phyloP scores from a whole-genome alignment of 768 basidiomycete species.

The Mycena capillaripes region DNA sequence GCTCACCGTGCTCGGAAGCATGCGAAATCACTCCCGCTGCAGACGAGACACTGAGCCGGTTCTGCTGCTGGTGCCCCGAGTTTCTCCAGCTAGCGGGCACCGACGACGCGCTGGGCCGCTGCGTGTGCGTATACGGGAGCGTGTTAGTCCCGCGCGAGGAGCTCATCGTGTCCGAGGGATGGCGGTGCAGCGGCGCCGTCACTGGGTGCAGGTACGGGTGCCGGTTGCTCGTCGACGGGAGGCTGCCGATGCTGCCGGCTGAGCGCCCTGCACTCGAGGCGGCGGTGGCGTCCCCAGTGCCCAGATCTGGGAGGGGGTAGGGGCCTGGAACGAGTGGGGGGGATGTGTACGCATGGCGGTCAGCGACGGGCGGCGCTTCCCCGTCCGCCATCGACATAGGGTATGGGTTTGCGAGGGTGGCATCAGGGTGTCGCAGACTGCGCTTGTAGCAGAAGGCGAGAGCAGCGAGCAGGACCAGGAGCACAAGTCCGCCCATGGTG shows the following conservation, averaged over 20 bases:
- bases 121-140: conserved; percentile 44
- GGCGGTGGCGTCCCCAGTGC: too few species aligned
- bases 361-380: neutral
- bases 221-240: too few species aligned
- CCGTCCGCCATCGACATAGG: conserved; percentile 1
- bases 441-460: conserved; percentile 20
- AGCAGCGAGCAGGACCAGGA: neutral
- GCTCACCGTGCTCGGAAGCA: too few species aligned
- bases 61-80: too few species aligned
- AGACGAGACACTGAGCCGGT: neutral
- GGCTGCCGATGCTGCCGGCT: too few species aligned
- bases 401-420: neutral
- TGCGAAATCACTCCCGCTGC: neutral
- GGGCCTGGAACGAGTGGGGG: neutral
- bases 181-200: too few species aligned
- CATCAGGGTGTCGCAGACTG: neutral
- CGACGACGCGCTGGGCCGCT: neutral
- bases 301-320: too few species aligned
- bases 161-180: too few species aligned
- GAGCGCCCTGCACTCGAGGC: too few species aligned
- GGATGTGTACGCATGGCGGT: too few species aligned
- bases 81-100: too few species aligned
- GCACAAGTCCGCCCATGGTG: conserved; percentile 24
- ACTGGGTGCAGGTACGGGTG: too few species aligned
- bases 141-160: conserved; percentile 39